Evolutionary conservation across 176 grass and related monocot genomes (phyloP).

Genomic region (Carex cristatella): DNA sequence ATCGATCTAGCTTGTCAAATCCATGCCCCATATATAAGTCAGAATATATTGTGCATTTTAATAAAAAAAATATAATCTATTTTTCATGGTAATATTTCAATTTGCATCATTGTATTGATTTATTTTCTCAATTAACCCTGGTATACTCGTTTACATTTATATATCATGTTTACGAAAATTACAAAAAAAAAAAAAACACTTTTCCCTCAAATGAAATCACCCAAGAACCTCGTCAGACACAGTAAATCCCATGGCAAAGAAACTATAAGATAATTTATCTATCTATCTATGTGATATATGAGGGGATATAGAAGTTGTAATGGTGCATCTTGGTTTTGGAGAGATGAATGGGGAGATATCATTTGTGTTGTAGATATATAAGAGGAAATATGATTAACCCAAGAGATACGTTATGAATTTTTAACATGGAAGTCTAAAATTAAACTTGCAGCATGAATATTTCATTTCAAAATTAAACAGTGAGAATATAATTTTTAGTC

Average conservation of each 20-base stretch:
- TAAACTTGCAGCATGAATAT: background rate
- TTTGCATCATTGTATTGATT: too few relatives aligned
- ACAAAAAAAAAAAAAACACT: background rate
- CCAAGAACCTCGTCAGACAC: conserved; percentile 59
- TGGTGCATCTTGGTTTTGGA: background rate
- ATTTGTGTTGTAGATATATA: background rate
- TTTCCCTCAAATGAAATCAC: background rate
- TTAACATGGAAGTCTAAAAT: background rate
- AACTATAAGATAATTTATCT: background rate
- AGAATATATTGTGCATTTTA: too few relatives aligned
- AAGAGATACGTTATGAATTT: background rate
- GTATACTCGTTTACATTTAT: background rate
- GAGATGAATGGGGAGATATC: background rate
- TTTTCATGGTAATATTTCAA: too few relatives aligned
- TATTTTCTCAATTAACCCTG: too few relatives aligned
- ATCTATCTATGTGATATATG: background rate
- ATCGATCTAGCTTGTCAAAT: too few relatives aligned
- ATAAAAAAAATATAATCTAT: too few relatives aligned
- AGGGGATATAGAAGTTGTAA: background rate
- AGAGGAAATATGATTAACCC: background rate
- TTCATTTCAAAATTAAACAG: too few relatives aligned
- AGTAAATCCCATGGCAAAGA: too few relatives aligned
- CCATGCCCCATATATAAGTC: too few relatives aligned
- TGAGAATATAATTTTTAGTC: too few relatives aligned
- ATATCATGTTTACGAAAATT: background rate